phyloP scores from a whole-genome alignment of 495 filamentous ascomycete species.

The Penicillium arizonense region DNA sequence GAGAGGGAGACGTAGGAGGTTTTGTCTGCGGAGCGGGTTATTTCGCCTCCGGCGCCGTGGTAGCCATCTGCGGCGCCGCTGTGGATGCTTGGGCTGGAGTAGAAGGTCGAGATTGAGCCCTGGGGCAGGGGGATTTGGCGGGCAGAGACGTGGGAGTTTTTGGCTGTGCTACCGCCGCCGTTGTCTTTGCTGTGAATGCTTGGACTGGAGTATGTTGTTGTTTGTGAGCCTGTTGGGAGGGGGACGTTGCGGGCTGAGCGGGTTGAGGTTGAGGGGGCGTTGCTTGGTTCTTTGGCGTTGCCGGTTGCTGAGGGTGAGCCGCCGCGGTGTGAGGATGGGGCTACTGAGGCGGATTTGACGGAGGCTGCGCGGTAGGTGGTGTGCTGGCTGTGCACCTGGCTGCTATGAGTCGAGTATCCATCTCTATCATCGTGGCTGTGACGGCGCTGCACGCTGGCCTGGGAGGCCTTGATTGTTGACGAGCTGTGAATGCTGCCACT shows the following conservation, averaged over 20 bases:
- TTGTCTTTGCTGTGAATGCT: constrained; percentile 11
- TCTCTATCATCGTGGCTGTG: constrained; percentile 16
- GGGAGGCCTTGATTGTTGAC: constrained; percentile 46
- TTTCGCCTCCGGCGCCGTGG: no score
- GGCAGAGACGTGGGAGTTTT: constrained; percentile 4
- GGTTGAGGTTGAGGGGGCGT: constrained; percentile 28
- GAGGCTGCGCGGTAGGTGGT: background rate
- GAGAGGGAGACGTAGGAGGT: constrained; percentile 31
- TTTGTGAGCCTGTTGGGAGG: constrained; percentile 22
- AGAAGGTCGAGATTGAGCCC: constrained; percentile 14
- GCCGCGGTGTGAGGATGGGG: constrained; percentile 7
- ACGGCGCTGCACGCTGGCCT: constrained; percentile 19
- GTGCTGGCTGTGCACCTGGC: constrained; percentile 15
- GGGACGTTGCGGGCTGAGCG: constrained; percentile 33
- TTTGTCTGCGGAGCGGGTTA: background rate
- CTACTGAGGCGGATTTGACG: constrained; percentile 13
- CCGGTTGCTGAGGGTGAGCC: background rate
- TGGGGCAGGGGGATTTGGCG: constrained; percentile 14
- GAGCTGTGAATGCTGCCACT: constrained; percentile 35
- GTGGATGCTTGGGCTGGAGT: constrained; percentile 8
- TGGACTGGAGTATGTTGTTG: constrained; percentile 13
- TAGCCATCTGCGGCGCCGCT: no score
- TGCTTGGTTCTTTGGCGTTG: constrained; percentile 14
- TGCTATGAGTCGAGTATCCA: constrained; percentile 13
- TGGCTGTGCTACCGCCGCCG: background rate